Conservation (phyloP, 2,329 filamentous ascomycete species). For the Cladophialophora carrionii region DNA sequence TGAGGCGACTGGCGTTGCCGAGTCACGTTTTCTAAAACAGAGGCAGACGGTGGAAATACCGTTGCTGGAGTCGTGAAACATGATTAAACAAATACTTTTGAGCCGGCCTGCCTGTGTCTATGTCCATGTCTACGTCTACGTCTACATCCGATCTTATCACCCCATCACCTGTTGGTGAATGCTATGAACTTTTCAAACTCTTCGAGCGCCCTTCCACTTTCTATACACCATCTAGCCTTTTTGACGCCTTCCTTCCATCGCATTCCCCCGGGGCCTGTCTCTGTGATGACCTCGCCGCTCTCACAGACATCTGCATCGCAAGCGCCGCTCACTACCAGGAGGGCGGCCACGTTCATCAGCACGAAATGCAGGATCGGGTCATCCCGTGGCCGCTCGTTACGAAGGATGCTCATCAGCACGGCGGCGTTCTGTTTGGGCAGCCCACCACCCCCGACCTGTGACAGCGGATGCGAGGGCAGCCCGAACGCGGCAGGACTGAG, state of each 20-base stretch:
- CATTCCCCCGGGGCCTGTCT: conserved; percentile 80
- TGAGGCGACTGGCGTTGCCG: neutral
- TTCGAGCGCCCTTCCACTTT: conserved; percentile 81
- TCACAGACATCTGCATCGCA: conserved; percentile 85
- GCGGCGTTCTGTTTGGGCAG: conserved; percentile 83
- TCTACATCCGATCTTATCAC: neutral
- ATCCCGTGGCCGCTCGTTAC: conserved; percentile 70
- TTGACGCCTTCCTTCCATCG: conserved; percentile 95
- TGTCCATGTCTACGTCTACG: conserved; percentile 1
- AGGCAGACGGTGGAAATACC: neutral
- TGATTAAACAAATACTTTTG: conserved; percentile 9
- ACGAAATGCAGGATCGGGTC: conserved; percentile 92
- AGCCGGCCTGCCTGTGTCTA: neutral
- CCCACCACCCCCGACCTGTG: conserved; percentile 79
- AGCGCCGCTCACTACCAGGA: conserved; percentile 82
- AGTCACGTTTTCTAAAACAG: neutral
- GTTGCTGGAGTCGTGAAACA: neutral
- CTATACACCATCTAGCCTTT: conserved; percentile 82
- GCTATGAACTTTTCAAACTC: conserved; percentile 84
- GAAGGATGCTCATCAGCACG: conserved; percentile 77
- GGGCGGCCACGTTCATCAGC: conserved; percentile 85
- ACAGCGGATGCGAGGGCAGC: conserved; percentile 71
- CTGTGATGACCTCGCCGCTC: conserved; percentile 76
- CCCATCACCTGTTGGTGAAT: conserved; percentile 63
- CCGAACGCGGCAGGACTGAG: conserved; percentile 87